These are phyloP conservation scores for Westerdykella ornata DNA, from an alignment of 2,329 filamentous ascomycete species.

Conservation along the genomic window DNA sequence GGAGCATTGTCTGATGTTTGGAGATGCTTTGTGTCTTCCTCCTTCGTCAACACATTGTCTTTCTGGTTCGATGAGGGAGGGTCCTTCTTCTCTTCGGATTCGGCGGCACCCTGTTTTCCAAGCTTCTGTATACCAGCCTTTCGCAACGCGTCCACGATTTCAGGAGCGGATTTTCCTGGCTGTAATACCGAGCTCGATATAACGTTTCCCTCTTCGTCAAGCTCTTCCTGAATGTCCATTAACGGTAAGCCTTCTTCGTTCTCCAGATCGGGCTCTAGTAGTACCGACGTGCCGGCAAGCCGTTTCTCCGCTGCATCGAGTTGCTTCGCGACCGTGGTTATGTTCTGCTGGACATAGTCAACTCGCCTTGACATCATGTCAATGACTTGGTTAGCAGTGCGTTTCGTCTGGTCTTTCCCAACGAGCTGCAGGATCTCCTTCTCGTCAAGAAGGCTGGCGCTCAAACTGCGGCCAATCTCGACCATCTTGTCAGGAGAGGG, in stretches of 20 bases:
- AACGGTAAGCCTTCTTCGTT: conserved; percentile 69
- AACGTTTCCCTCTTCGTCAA: conserved; percentile 86
- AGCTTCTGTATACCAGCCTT: conserved; percentile 60
- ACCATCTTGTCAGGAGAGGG: conserved; percentile 27
- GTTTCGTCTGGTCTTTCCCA: conserved; percentile 42
- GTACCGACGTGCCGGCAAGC: conserved; percentile 51
- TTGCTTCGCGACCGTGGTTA: conserved; percentile 66
- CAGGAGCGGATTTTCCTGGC: conserved; percentile 61
- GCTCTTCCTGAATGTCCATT: conserved; percentile 84
- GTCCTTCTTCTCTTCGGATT: not conserved
- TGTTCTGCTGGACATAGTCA: conserved; percentile 84
- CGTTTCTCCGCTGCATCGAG: conserved; percentile 63
- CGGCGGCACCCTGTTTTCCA: not conserved
- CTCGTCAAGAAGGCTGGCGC: conserved; percentile 57
- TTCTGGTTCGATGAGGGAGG: not conserved
- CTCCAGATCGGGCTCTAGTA: conserved; percentile 54
- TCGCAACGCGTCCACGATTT: conserved; percentile 64
- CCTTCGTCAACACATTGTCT: not conserved
- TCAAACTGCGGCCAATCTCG: conserved; percentile 51
- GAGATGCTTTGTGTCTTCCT: not conserved
- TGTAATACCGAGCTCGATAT: conserved; percentile 48
- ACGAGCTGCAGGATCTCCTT: conserved; percentile 54
- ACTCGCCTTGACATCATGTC: conserved; percentile 66
- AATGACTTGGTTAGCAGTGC: conserved; percentile 57
- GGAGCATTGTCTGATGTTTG: not conserved